A percentile compares a stretch with the other conserved stretches of the same genome.
Evolutionary conservation across 345 rosid genomes (phyloP).

Genomic region (Aquilaria yunnanensis): DNA sequence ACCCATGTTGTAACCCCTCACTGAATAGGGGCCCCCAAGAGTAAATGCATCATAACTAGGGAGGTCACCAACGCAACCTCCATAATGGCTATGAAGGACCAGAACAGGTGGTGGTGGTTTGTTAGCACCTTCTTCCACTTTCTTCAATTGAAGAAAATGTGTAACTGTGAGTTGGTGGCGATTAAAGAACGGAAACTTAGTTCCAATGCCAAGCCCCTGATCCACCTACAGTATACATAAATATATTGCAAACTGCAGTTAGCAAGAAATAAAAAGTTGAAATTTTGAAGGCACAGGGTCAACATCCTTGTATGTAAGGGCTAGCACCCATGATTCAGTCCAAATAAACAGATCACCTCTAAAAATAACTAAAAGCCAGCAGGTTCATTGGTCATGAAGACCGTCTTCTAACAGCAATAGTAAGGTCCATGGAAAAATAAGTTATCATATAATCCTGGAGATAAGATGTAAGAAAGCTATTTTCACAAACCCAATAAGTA

Average conservation of each 20-base stretch:
- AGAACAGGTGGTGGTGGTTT: constrained; percentile 86
- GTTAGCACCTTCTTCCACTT: constrained; percentile 83
- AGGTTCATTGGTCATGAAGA: too few species aligned
- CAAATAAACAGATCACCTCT: too few species aligned
- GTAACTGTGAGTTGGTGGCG: constrained; percentile 91
- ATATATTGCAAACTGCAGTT: constrained; percentile 11
- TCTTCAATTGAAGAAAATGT: constrained; percentile 71
- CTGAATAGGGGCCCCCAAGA: constrained; percentile 99
- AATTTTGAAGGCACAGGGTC: too few species aligned
- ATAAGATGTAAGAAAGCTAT: too few species aligned
- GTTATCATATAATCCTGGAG: too few species aligned
- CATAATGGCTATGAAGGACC: constrained; percentile 97
- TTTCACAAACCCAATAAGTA: too few species aligned
- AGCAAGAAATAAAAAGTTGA: not conserved
- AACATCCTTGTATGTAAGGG: too few species aligned
- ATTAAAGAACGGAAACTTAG: constrained; percentile 93
- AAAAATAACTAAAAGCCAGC: too few species aligned
- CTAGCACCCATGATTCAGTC: too few species aligned
- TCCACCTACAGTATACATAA: constrained; percentile 55
- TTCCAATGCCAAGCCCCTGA: constrained; percentile 96
- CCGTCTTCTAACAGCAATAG: too few species aligned
- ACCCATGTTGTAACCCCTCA: constrained; percentile 99
- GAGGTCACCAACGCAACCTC: constrained; percentile 97
- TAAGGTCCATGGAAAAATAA: too few species aligned
- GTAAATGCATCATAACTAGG: constrained; percentile 96